Conservation (phyloP, 441 rosid species). For the Adansonia grandidieri region DNA sequence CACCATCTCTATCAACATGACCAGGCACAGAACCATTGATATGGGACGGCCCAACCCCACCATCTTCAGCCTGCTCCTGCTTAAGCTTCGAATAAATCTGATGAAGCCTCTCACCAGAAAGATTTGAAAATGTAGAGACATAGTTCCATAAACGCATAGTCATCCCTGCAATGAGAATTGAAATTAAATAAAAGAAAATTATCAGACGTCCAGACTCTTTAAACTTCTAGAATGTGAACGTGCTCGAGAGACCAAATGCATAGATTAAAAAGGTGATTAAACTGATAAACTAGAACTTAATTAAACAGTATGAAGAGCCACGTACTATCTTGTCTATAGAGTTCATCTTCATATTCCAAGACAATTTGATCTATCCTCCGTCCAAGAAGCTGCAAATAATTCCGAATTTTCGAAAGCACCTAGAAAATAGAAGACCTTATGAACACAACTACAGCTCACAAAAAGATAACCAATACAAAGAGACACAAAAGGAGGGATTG, state of each 20-base stretch:
- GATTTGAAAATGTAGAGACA: conserved; percentile 91
- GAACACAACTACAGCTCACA: background rate
- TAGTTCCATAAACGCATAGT: conserved; percentile 88
- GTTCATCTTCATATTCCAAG: conserved; percentile 66
- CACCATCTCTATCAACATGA: conserved; percentile 46
- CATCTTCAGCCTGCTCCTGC: conserved; percentile 79
- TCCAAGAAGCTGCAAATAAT: conserved; percentile 89
- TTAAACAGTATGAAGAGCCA: conserved; percentile 19
- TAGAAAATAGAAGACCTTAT: conserved; percentile 29
- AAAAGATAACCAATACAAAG: background rate
- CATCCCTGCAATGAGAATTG: conserved; percentile 68
- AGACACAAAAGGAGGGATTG: conserved; percentile 2
- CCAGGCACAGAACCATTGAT: conserved; percentile 57
- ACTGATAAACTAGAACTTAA: background rate
- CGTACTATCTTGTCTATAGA: conserved; percentile 88
- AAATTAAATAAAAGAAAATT: conserved; percentile 12
- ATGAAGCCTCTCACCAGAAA: conserved; percentile 82
- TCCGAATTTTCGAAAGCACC: conserved; percentile 95
- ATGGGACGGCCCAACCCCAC: conserved; percentile 75
- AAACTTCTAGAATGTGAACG: background rate
- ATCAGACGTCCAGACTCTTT: background rate
- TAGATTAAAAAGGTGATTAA: background rate
- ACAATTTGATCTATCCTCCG: conserved; percentile 82
- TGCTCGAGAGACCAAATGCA: background rate
- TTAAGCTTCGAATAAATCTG: conserved; percentile 94